These are phyloP conservation scores for Tricholoma matsutake DNA, from an alignment of 768 basidiomycete genomes.

Conservation along the genomic window DNA sequence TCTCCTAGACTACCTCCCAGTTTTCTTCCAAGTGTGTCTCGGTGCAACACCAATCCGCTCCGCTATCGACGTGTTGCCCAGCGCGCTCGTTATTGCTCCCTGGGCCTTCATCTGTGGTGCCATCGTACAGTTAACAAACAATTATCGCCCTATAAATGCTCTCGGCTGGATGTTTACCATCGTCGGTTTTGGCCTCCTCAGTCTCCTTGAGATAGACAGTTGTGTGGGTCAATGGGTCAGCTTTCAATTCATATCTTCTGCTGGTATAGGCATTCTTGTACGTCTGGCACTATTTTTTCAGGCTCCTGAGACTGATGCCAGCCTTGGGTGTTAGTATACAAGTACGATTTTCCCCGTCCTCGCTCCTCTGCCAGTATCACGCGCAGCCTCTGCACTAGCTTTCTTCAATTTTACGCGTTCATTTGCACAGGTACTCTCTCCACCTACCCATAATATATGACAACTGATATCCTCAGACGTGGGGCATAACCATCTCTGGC, in stretches of 20 bases:
- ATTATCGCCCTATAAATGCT: not conserved
- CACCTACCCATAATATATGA: not conserved
- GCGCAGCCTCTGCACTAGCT: conserved; percentile 43
- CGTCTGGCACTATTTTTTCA: not conserved
- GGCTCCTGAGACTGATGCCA: not conserved
- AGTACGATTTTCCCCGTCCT: conserved; percentile 42
- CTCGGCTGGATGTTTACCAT: not conserved
- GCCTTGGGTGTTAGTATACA: not conserved
- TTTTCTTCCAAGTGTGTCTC: conserved; percentile 4
- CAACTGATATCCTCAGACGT: conserved; percentile 27
- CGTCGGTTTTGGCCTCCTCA: conserved; percentile 1
- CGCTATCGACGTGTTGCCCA: not conserved
- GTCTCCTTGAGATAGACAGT: not conserved
- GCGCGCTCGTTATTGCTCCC: not conserved
- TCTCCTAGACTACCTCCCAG: conserved; percentile 1
- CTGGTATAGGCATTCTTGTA: conserved; percentile 11
- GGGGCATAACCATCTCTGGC: conserved; percentile 50
- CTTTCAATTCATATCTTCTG: conserved; percentile 9
- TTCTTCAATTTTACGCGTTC: conserved; percentile 38
- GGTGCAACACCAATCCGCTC: not conserved
- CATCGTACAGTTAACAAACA: not conserved
- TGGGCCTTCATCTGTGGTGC: not conserved
- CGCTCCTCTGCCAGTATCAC: conserved; percentile 38
- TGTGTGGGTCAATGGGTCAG: not conserved
- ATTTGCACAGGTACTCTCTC: conserved; percentile 29